These are phyloP conservation scores for Cladosporium phlei DNA, from an alignment of 2,329 filamentous ascomycete genomes.

Conservation along the genomic window DNA sequence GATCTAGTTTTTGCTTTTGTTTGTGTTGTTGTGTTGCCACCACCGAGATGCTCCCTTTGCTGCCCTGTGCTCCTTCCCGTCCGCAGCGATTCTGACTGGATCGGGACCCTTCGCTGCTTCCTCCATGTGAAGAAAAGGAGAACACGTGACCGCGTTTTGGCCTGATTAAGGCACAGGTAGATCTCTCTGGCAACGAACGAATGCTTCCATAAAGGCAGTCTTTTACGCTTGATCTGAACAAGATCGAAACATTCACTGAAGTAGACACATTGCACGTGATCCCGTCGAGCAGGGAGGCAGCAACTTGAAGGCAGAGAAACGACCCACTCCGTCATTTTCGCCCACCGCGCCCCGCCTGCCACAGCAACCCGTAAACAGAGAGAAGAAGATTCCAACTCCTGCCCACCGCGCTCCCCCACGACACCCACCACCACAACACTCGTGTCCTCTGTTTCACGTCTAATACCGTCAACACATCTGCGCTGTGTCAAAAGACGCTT, in stretches of 20 bases:
- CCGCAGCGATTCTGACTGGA: neutral
- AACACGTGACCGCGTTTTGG: slow-evolving; percentile 3
- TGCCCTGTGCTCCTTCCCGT: slow-evolving; percentile 1
- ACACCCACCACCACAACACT: neutral
- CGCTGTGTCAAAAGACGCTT: neutral
- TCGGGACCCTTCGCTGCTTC: slow-evolving; percentile 14
- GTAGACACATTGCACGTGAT: neutral
- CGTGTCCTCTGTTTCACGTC: neutral
- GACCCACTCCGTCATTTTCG: slow-evolving; percentile 10
- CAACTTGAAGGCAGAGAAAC: too few relatives aligned
- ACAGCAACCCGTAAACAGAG: slow-evolving; percentile 7
- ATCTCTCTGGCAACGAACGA: neutral
- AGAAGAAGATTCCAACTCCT: neutral
- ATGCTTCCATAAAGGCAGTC: neutral
- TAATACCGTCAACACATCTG: neutral
- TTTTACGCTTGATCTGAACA: neutral
- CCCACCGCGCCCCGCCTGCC: neutral
- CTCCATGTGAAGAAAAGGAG: slow-evolving; percentile 16
- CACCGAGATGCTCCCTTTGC: slow-evolving; percentile 1
- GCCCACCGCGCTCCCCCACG: neutral
- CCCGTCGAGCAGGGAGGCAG: neutral
- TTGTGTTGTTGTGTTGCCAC: neutral
- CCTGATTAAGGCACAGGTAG: too few relatives aligned
- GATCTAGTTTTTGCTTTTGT: neutral
- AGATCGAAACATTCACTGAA: neutral